Conservation (phyloP, 1,139 yeast genomes). For the Magnusiomyces sp. region DNA sequence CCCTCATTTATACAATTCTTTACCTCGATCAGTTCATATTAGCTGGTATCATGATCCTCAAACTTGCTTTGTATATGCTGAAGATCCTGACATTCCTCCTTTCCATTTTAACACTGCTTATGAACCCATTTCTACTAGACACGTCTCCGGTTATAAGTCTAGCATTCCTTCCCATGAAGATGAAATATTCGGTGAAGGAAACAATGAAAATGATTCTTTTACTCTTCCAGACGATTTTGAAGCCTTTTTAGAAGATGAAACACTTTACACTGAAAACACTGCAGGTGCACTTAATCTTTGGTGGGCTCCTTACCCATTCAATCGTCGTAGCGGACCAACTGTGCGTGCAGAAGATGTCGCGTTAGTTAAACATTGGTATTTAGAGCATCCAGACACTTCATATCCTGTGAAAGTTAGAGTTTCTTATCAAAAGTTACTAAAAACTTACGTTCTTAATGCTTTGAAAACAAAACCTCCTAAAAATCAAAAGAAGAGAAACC, state of each 20-base stretch:
- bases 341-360: constrained; percentile 89
- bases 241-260: constrained; percentile 44
- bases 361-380: constrained; percentile 72
- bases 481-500: constrained; percentile 42
- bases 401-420: constrained; percentile 70
- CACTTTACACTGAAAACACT: constrained; percentile 42
- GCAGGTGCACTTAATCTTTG: constrained; percentile 55
- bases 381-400: constrained; percentile 46
- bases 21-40: constrained; percentile 55
- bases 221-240: constrained; percentile 34
- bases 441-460: constrained; percentile 64
- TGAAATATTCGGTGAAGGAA: constrained; percentile 17
- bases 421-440: constrained; percentile 80
- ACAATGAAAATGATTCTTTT: constrained; percentile 30
- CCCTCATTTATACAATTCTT: constrained; percentile 76
- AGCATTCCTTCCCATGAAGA: constrained; percentile 21
- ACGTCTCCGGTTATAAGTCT: constrained; percentile 21
- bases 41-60: constrained; percentile 59
- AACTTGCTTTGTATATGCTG: constrained; percentile 39
- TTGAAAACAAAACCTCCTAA: constrained; percentile 38
- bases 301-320: constrained; percentile 83
- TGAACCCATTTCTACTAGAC: constrained; percentile 48
- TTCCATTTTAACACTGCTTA: constrained; percentile 47
- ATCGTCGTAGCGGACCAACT: constrained; percentile 59
- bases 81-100: constrained; percentile 47